A percentile compares a stretch with the other conserved stretches of the same genome.
Conservation (phyloP, 768 basidiomycete species). For the Leccinum obscurum region DNA sequence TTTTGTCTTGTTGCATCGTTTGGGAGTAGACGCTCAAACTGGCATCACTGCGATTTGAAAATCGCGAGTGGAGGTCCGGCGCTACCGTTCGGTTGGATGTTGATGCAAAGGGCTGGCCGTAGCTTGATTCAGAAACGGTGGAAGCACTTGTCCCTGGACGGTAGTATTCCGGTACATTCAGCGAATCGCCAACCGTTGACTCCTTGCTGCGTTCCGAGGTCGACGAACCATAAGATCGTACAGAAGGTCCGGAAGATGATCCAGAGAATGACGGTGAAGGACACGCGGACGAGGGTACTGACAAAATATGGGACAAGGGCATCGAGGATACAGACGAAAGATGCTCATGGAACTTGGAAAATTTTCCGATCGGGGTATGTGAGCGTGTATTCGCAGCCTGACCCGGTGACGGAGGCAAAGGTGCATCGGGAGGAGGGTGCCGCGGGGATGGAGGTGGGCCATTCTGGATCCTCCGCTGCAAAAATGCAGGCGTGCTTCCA, state of each 20-base stretch:
- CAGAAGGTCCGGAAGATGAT: slow-evolving; percentile 31
- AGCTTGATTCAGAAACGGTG: slow-evolving; percentile 20
- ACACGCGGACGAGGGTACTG: slow-evolving; percentile 12
- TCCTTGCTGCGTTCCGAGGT: slow-evolving; percentile 20
- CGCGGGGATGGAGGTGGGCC: slow-evolving; percentile 27
- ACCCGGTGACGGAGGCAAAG: slow-evolving; percentile 30
- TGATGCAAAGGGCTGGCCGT: slow-evolving; percentile 16
- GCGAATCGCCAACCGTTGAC: slow-evolving; percentile 11
- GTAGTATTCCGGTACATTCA: slow-evolving; percentile 9
- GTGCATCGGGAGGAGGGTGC: slow-evolving; percentile 29
- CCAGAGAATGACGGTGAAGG: slow-evolving; percentile 27
- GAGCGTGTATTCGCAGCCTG: not conserved
- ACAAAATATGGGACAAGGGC: slow-evolving; percentile 15
- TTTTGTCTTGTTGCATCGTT: slow-evolving; percentile 16
- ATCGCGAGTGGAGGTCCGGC: slow-evolving; percentile 15
- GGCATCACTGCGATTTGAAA: slow-evolving; percentile 21
- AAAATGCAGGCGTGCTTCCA: slow-evolving; percentile 25
- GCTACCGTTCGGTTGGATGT: slow-evolving; percentile 2
- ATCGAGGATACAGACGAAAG: slow-evolving; percentile 31
- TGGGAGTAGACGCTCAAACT: slow-evolving; percentile 21
- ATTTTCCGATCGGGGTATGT: slow-evolving; percentile 13
- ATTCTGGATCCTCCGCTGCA: slow-evolving; percentile 32
- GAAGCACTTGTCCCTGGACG: slow-evolving; percentile 27
- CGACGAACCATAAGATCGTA: slow-evolving; percentile 26
- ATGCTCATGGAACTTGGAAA: slow-evolving; percentile 36